Evolutionary conservation across 139 green algal genomes (phyloP), one percentile per base, ranked within the genome.

Genomic region (Auxenochlorella pyrenoidosa): DNA sequence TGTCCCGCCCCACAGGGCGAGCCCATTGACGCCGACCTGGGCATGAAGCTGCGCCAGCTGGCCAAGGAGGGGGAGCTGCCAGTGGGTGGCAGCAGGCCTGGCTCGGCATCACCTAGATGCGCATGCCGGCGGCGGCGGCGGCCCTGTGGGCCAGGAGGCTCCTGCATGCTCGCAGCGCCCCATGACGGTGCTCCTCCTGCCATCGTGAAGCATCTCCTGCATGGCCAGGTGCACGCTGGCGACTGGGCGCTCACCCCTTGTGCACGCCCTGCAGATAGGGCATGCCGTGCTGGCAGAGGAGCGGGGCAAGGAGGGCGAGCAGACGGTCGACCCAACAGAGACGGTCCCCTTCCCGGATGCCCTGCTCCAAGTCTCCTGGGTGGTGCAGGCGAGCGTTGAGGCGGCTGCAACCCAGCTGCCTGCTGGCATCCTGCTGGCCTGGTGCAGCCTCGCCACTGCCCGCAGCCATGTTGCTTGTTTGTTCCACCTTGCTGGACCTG

Each of bases 321-420:
- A 72, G 79, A 60, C 79, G 36, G 58, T 58, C 21, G 79, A 84
- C 79, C 79, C 79, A 36, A 84, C 79, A 40, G 54, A 41, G 36
- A 84, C 54, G n/a, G n/a, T 73, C 58, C 79, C 79, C 54, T 84
- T 84, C 58, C 79, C 77, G 0, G 79, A 84, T 26, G 79, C 79
- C 18, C 79, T 84, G 79, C 79, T 84, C 51, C 79, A 84, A 72
- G 79, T 84, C n/a, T 38, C 34, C 36, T 84, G 79, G 79, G 79
- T 84, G 58, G 79, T 84, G 79, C 58, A 84, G 79, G 79, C 71
- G 58, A 47, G 76, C 16, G 47, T 19, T 18, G 24, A 0, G 34
- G 34, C 1, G 34, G 70, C 24, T 26, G 70, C n/a, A 43, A 2
- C 21, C 3, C 34, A 43, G 34, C 70, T 3, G 34, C 70, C 24